Percentiles rank a stretch among this genome's conserved stretches.
Conservation (phyloP, 2,329 filamentous ascomycete species). For the Zelopaecilomyces penicillatus region DNA sequence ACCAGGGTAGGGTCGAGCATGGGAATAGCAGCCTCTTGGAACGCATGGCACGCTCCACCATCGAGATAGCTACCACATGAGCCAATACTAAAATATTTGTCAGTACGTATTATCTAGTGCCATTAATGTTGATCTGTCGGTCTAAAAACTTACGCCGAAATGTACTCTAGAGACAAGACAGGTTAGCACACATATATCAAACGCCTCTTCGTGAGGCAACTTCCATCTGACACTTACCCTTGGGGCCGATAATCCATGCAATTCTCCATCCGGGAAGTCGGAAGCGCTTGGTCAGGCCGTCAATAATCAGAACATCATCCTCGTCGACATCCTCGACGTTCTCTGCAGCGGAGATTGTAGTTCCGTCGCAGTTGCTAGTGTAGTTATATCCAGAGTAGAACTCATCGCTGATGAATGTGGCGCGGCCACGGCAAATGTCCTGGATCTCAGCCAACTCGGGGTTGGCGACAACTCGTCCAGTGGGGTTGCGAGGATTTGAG, state of each 20-base stretch:
- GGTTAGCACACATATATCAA: neutral
- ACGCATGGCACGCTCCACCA: slow-evolving; percentile 87
- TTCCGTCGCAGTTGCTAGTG: slow-evolving; percentile 82
- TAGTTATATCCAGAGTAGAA: slow-evolving; percentile 98
- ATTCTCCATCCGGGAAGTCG: slow-evolving; percentile 93
- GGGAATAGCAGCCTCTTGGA: slow-evolving; percentile 85
- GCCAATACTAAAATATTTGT: slow-evolving; percentile 49
- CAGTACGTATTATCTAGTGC: neutral
- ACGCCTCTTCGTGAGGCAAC: neutral
- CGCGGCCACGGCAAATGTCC: slow-evolving; percentile 81
- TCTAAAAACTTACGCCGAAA: slow-evolving; percentile 56
- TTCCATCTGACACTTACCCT: slow-evolving; percentile 34
- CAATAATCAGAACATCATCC: slow-evolving; percentile 88
- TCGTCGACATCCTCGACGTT: slow-evolving; percentile 86
- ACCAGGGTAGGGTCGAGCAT: slow-evolving; percentile 89
- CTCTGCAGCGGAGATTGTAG: slow-evolving; percentile 78
- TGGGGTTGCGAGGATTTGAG: slow-evolving; percentile 92
- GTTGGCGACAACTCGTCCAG: slow-evolving; percentile 76
- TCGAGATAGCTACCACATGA: slow-evolving; percentile 92
- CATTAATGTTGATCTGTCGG: neutral
- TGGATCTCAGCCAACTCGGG: slow-evolving; percentile 85
- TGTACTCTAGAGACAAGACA: slow-evolving; percentile 56
- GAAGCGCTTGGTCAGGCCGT: slow-evolving; percentile 94
- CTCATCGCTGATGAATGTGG: slow-evolving; percentile 90
- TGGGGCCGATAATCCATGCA: slow-evolving; percentile 91